Conservation (phyloP, 176 grass and related monocot genomes). For the Oryza meridionalis region DNA sequence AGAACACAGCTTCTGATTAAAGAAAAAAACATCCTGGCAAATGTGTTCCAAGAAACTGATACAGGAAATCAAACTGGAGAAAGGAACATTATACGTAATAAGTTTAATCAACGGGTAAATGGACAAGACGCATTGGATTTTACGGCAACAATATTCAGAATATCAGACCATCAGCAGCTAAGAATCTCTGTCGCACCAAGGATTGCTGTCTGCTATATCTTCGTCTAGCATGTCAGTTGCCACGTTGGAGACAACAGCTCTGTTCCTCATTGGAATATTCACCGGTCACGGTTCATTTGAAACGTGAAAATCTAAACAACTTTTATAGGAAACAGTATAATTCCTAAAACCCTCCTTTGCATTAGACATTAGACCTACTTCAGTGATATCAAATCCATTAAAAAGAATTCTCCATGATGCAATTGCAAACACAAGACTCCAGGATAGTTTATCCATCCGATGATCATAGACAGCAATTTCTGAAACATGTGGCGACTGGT, state of each 20-base stretch:
- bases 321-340: not conserved
- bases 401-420: not conserved
- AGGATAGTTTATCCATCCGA: not conserved
- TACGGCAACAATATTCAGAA: not conserved
- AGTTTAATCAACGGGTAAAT: not conserved
- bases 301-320: too few relatives aligned
- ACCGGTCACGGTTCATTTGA: not conserved
- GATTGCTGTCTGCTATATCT: not conserved
- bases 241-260: constrained; percentile 25
- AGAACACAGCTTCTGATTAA: not conserved
- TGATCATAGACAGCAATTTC: not conserved
- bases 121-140: constrained; percentile 2
- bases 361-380: not conserved
- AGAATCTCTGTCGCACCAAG: constrained; percentile 3
- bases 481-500: not conserved
- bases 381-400: not conserved
- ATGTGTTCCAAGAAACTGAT: not conserved
- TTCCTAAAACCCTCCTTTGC: not conserved
- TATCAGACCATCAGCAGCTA: not conserved
- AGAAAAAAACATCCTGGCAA: not conserved
- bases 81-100: not conserved
- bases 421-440: not conserved
- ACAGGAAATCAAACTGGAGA: not conserved
- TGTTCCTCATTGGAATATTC: not conserved
- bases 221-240: not conserved